phyloP scores from a whole-genome alignment of 495 filamentous ascomycete species.

The Aeminium ludgeri region DNA sequence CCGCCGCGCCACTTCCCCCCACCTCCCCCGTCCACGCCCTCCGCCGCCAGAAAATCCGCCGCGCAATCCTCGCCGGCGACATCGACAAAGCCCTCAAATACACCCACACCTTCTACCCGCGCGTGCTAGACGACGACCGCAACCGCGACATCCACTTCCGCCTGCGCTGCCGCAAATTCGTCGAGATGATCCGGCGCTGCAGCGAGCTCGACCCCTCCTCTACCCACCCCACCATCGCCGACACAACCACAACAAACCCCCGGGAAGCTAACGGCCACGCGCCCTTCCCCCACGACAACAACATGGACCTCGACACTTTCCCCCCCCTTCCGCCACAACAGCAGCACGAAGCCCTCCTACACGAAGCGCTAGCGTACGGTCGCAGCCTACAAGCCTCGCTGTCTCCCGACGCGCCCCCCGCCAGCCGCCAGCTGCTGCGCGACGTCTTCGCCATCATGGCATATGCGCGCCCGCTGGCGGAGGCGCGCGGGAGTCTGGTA shows the following conservation, averaged over 20 bases:
- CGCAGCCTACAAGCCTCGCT: constrained; percentile 64
- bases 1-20: too few relatives aligned
- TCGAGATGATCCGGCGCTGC: constrained; percentile 83
- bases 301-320: constrained; percentile 9
- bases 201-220: constrained; percentile 41
- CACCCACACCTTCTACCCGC: constrained; percentile 61
- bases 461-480: constrained; percentile 74
- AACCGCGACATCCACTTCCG: constrained; percentile 64
- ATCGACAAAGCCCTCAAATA: constrained; percentile 77
- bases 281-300: not conserved
- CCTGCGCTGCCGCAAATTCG: constrained; percentile 75
- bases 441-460: constrained; percentile 84
- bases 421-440: constrained; percentile 55
- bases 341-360: constrained; percentile 29
- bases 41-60: constrained; percentile 74
- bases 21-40: constrained; percentile 74
- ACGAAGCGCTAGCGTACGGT: constrained; percentile 64
- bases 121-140: constrained; percentile 66
- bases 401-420: constrained; percentile 44
- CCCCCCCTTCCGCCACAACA: constrained; percentile 6
- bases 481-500: constrained; percentile 48
- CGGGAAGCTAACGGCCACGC: constrained; percentile 19
- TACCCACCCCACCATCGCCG: constrained; percentile 19
- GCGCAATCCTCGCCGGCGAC: constrained; percentile 81
- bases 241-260: constrained; percentile 3